Percentiles rank a stretch among this genome's conserved stretches.
Conservation (phyloP, 805 yeast species). For the Starmerella stellata region DNA sequence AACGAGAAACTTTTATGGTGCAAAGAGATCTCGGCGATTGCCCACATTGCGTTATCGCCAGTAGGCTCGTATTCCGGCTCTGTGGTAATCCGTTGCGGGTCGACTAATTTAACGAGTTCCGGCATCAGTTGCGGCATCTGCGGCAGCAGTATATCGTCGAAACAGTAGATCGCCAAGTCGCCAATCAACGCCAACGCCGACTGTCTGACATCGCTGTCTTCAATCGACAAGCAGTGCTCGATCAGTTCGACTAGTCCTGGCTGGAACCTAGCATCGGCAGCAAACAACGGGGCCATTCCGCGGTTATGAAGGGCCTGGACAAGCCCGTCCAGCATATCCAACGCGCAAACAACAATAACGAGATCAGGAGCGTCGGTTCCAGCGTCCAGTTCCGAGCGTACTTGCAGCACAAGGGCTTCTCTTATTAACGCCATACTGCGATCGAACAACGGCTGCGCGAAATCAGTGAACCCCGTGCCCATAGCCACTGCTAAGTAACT, state of each 20-base stretch:
- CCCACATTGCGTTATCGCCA: slow-evolving; percentile 84
- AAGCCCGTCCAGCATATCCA: slow-evolving; percentile 82
- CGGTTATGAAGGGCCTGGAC: slow-evolving; percentile 51
- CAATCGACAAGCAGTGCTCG: slow-evolving; percentile 31
- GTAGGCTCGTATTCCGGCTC: slow-evolving; percentile 36
- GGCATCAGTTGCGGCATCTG: slow-evolving; percentile 21
- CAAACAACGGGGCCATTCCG: slow-evolving; percentile 12
- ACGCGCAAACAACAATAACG: slow-evolving; percentile 72
- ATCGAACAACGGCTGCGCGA: slow-evolving; percentile 69
- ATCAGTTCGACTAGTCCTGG: slow-evolving; percentile 41
- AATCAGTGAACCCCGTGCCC: slow-evolving; percentile 72
- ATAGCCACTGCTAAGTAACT: slow-evolving; percentile 76
- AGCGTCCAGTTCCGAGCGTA: slow-evolving; percentile 47
- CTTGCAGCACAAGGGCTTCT: slow-evolving; percentile 49
- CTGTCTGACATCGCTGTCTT: slow-evolving; percentile 78
- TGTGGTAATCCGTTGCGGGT: slow-evolving; percentile 30
- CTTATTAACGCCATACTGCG: slow-evolving; percentile 56
- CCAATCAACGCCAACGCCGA: slow-evolving; percentile 80
- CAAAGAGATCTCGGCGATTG: slow-evolving; percentile 70
- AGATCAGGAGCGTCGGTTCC: slow-evolving; percentile 51
- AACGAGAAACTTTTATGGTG: slow-evolving; percentile 28
- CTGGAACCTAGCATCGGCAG: slow-evolving; percentile 23
- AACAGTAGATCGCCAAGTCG: slow-evolving; percentile 55
- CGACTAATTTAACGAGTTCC: slow-evolving; percentile 42
- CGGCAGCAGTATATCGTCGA: slow-evolving; percentile 25